Evolutionary conservation across 2,329 filamentous ascomycete genomes (phyloP).

Genomic region (Sporothrix schenckii): DNA sequence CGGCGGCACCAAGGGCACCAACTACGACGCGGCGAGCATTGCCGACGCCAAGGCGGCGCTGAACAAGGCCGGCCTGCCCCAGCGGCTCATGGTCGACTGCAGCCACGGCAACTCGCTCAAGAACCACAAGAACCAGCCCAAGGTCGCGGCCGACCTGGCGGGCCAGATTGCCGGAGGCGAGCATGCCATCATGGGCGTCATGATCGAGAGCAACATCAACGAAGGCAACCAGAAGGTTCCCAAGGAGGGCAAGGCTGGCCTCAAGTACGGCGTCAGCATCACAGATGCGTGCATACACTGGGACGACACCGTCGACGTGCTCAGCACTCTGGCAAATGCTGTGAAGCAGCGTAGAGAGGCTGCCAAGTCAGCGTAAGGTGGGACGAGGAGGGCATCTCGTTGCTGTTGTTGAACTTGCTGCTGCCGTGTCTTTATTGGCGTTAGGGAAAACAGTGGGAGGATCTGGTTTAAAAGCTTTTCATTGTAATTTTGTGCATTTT

Average conservation of each 20-base stretch:
- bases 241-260: constrained; percentile 76
- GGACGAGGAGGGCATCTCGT: not conserved
- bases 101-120: constrained; percentile 95
- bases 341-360: constrained; percentile 71
- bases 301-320: constrained; percentile 81
- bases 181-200: constrained; percentile 88
- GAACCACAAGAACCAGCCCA: constrained; percentile 96
- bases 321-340: constrained; percentile 76
- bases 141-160: constrained; percentile 80
- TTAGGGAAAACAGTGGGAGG: constrained; percentile 23
- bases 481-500: not conserved
- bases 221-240: constrained; percentile 95
- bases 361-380: constrained; percentile 25
- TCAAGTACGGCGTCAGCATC: constrained; percentile 94
- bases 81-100: constrained; percentile 95
- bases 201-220: constrained; percentile 98
- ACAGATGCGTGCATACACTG: constrained; percentile 97
- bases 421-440: constrained; percentile 12
- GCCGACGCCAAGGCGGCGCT: constrained; percentile 79
- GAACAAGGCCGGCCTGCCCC: constrained; percentile 69
- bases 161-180: constrained; percentile 86
- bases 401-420: not conserved
- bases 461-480: constrained; percentile 5
- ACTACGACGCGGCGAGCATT: constrained; percentile 87
- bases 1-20: constrained; percentile 89